A percentile compares a stretch with the other conserved stretches of the same genome.
Conservation (phyloP, 2,329 filamentous ascomycete genomes). For the Zelopaecilomyces penicillatus region DNA sequence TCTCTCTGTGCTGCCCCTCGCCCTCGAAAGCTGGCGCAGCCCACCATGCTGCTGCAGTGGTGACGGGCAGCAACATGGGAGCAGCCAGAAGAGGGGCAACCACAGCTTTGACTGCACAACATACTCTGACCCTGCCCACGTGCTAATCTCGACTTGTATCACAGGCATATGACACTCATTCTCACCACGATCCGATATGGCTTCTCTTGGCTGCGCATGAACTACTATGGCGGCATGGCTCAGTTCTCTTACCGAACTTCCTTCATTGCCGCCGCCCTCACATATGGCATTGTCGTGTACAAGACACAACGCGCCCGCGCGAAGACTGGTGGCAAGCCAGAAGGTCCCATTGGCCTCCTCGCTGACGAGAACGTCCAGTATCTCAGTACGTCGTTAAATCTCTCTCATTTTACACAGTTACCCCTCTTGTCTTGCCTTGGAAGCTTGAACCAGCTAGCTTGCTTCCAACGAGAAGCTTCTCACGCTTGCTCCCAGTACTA, state of each 20-base stretch:
- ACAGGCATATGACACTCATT: constrained; percentile 78
- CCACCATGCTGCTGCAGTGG: too few relatives aligned
- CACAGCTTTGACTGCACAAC: too few relatives aligned
- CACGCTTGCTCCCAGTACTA: constrained; percentile 3
- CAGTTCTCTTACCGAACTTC: constrained; percentile 81
- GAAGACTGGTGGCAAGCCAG: constrained; percentile 58
- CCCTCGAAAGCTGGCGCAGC: background rate
- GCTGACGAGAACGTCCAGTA: constrained; percentile 98
- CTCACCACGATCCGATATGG: constrained; percentile 74
- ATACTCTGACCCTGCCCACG: background rate
- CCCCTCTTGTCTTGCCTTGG: too few relatives aligned
- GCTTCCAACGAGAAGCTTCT: too few relatives aligned
- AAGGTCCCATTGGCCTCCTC: constrained; percentile 56
- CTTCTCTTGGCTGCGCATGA: constrained; percentile 81
- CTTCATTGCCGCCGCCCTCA: constrained; percentile 80
- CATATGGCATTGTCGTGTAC: constrained; percentile 97
- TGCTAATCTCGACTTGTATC: constrained; percentile 12
- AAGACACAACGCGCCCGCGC: constrained; percentile 87
- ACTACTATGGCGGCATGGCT: constrained; percentile 71
- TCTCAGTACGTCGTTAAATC: constrained; percentile 55
- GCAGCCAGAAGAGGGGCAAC: background rate
- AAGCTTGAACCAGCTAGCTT: too few relatives aligned
- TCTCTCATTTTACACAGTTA: background rate
- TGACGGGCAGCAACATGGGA: background rate
- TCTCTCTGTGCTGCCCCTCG: constrained; percentile 7